These are phyloP conservation scores for Epichloe bromicola DNA, from an alignment of 2,329 filamentous ascomycete species.

Conservation along the genomic window DNA sequence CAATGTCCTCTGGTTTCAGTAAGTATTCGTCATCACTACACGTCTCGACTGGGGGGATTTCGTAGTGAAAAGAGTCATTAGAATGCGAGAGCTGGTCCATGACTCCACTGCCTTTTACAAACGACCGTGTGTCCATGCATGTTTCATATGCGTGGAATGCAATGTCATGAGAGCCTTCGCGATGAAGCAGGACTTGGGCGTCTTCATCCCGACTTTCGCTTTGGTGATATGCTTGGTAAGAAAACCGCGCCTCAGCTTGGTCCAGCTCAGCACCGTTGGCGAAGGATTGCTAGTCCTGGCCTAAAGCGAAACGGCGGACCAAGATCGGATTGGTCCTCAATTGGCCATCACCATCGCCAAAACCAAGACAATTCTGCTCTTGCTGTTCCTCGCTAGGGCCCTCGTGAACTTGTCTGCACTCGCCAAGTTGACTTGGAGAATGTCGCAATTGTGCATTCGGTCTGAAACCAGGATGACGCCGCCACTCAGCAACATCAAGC, in stretches of 20 bases:
- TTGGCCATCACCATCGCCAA: not conserved
- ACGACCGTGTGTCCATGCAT: not conserved
- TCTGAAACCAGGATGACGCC: conserved; percentile 18
- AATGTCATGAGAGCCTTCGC: not conserved
- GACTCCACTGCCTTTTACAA: not conserved
- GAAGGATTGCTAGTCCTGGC: conserved; percentile 4
- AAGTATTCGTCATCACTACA: conserved; percentile 73
- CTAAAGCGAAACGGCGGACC: not conserved
- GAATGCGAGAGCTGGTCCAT: not conserved
- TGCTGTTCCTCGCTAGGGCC: conserved; percentile 17
- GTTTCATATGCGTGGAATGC: not conserved
- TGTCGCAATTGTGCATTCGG: conserved; percentile 10
- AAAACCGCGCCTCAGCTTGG: not conserved
- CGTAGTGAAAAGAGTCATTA: conserved; percentile 35
- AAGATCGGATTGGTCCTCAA: not conserved
- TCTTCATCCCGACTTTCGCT: not conserved
- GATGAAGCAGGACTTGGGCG: not conserved
- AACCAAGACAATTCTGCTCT: conserved; percentile 3
- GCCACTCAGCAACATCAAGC: conserved; percentile 8
- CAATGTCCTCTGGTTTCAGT: conserved; percentile 93
- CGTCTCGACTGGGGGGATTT: conserved; percentile 44
- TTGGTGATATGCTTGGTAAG: not conserved
- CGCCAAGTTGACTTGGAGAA: conserved; percentile 32
- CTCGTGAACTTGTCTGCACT: conserved; percentile 7
- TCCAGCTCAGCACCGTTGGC: not conserved